These are phyloP conservation scores for Cyclospora cayetanensis DNA, from an alignment of 169 alveolate genomes.

Conservation along the genomic window DNA sequence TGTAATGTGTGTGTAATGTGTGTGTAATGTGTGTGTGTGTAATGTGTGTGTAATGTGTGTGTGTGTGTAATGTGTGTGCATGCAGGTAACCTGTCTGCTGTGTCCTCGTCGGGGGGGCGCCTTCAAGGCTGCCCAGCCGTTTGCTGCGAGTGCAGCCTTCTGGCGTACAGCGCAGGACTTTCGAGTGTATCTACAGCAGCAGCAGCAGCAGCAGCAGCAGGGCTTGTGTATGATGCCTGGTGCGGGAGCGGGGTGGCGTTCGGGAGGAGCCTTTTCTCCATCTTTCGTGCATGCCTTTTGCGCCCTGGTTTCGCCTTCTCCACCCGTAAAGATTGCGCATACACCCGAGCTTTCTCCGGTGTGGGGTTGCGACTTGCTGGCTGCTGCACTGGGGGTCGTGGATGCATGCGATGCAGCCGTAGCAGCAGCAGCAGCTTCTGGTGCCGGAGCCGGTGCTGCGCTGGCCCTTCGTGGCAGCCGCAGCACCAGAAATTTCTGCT, in stretches of 20 bases:
- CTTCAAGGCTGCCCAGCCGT: conserved; percentile 23
- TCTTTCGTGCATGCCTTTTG: conserved; percentile 20
- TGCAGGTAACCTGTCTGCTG: conserved; percentile 20
- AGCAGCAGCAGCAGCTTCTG: not conserved
- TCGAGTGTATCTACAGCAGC: not conserved
- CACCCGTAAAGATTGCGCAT: conserved; percentile 10
- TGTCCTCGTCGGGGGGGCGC: conserved; percentile 47
- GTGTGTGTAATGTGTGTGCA: too few species aligned
- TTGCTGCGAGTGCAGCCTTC: conserved; percentile 27
- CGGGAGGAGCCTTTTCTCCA: not conserved
- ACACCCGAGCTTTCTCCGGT: conserved; percentile 37
- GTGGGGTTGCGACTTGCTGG: conserved; percentile 48
- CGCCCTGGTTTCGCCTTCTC: conserved; percentile 20
- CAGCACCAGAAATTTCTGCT: not conserved
- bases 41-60: too few species aligned
- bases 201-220: not conserved
- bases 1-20: too few species aligned
- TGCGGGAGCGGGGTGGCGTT: not conserved
- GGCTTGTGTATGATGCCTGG: not conserved
- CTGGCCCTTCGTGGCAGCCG: not conserved
- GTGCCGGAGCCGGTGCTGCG: not conserved
- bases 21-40: too few species aligned
- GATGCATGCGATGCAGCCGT: too few species aligned
- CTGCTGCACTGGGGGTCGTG: not conserved
- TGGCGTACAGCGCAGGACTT: not conserved